These are phyloP conservation scores for Alternaria brassicicola DNA, from an alignment of 2,329 filamentous ascomycete genomes.

Conservation along the genomic window DNA sequence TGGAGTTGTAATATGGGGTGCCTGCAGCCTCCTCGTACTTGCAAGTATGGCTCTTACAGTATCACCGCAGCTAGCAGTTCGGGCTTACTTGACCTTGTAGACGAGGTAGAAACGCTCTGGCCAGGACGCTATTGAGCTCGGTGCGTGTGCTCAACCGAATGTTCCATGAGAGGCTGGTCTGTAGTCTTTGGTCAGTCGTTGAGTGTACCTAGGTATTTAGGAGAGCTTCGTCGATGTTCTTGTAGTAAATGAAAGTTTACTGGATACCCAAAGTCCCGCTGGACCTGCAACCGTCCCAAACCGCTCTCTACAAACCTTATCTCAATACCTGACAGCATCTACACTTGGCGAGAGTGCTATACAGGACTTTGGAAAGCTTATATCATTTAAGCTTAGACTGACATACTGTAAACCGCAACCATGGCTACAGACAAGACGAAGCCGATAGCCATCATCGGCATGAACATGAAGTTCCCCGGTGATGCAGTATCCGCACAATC, in stretches of 20 bases:
- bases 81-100: neutral
- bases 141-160: neutral
- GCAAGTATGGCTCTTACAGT: neutral
- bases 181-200: neutral
- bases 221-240: neutral
- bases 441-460: constrained; percentile 16
- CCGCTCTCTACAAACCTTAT: neutral
- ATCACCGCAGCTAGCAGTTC: neutral
- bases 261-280: neutral
- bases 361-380: neutral
- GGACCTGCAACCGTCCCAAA: neutral
- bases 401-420: neutral
- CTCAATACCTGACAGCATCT: neutral
- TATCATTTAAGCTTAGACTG: neutral
- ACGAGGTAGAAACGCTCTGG: neutral
- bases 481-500: constrained; percentile 13
- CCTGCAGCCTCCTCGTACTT: neutral
- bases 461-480: constrained; percentile 16
- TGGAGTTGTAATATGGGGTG: neutral
- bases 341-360: neutral
- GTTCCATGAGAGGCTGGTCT: neutral
- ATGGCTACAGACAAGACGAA: constrained; percentile 3
- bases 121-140: neutral
- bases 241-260: neutral
- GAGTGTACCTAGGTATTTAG: neutral